A percentile compares a stretch with the other conserved stretches of the same genome.
Evolutionary conservation across 352 stramenopile species (phyloP).

Genomic region (Pythium sp.): DNA sequence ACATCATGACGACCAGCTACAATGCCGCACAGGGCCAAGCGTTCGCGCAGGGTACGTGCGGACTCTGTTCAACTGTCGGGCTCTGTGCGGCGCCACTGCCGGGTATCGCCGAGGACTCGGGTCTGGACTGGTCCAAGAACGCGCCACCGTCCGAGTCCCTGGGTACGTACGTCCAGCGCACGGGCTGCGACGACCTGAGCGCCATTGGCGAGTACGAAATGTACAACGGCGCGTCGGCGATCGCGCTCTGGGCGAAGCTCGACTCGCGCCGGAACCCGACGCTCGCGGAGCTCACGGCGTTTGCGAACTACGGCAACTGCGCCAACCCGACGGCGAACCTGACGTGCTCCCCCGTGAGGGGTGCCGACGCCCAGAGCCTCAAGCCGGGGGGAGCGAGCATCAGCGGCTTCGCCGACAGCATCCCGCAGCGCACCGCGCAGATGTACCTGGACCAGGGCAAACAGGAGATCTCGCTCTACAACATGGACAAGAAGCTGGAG

Average conservation of each 20-base stretch:
- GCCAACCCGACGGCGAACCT: constrained; percentile 29
- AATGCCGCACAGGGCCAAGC: constrained; percentile 16
- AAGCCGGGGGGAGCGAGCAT: constrained; percentile 23
- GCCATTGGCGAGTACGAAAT: constrained; percentile 35
- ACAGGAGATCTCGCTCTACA: constrained; percentile 36
- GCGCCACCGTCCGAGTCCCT: constrained; percentile 17
- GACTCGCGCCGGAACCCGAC: constrained; percentile 37
- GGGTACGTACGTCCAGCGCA: constrained; percentile 31
- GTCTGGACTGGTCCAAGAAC: constrained; percentile 28
- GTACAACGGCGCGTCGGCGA: constrained; percentile 33
- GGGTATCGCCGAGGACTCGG: constrained; percentile 29
- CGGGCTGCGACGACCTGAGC: constrained; percentile 33
- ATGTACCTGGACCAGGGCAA: constrained; percentile 32
- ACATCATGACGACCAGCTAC: constrained; percentile 25
- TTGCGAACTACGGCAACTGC: constrained; percentile 39
- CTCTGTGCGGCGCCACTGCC: constrained; percentile 36
- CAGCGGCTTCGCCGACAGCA: constrained; percentile 24
- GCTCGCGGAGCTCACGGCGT: constrained; percentile 31
- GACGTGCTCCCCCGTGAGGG: constrained; percentile 27
- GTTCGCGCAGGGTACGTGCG: constrained; percentile 28
- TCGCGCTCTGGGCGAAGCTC: constrained; percentile 33
- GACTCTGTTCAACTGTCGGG: constrained; percentile 21
- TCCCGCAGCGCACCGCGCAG: constrained; percentile 6
- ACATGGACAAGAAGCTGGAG: constrained; percentile 26
- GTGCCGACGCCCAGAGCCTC: constrained; percentile 26